Conservation (phyloP, 257 asterid species). For the Rhazya stricta region DNA sequence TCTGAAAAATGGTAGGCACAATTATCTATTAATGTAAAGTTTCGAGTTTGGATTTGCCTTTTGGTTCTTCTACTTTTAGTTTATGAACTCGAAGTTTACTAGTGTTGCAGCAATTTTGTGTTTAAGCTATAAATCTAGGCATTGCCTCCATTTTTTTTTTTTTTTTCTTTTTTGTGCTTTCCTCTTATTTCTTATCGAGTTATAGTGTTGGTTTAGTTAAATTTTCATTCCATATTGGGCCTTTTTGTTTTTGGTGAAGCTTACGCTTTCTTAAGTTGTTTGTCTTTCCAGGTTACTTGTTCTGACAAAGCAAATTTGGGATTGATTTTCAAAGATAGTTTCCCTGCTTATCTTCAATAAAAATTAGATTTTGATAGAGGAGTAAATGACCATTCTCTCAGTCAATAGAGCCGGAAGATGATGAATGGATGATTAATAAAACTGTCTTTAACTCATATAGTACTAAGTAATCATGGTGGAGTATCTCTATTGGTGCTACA, state of each 20-base stretch:
- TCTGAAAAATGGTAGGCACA: slow-evolving; percentile 54
- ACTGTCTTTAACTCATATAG: not conserved
- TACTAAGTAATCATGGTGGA: not conserved
- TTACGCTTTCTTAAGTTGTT: not conserved
- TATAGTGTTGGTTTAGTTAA: not conserved
- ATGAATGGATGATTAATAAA: not conserved
- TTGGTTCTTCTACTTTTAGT: not conserved
- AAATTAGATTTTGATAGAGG: not conserved
- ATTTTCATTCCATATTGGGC: not conserved
- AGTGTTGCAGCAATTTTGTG: not conserved
- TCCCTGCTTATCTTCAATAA: not conserved
- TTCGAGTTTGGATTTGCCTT: not conserved
- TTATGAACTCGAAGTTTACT: not conserved
- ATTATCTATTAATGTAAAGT: not conserved
- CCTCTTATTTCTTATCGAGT: not conserved
- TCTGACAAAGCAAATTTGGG: not conserved
- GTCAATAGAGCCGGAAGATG: not conserved
- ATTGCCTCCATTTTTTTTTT: too few relatives aligned
- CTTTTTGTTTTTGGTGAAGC: not conserved
- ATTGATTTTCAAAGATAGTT: not conserved
- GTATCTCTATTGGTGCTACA: not conserved
- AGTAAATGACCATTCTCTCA: not conserved
- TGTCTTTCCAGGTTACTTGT: not conserved
- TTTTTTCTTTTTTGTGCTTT: too few relatives aligned
- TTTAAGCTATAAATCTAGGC: not conserved